Conservation (phyloP, 192 early-diverging fungal genomes). For the Pilaira anomala region DNA sequence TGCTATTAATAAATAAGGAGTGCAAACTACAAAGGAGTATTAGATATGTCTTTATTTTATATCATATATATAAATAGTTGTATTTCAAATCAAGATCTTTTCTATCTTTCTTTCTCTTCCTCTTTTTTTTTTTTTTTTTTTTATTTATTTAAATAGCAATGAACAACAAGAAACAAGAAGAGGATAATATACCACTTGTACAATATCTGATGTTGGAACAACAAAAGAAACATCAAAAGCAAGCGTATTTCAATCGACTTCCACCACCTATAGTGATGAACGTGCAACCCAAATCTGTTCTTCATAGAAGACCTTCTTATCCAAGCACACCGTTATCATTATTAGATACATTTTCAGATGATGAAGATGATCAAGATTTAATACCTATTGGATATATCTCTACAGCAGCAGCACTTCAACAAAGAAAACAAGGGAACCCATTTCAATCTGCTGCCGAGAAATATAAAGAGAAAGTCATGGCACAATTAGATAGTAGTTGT, state of each 20-base stretch:
- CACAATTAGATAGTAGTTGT: not conserved
- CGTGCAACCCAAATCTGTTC: not conserved
- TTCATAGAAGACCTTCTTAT: slow-evolving; percentile 7
- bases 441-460: slow-evolving; percentile 25
- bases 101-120: not conserved
- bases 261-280: not conserved
- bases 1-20: too few species aligned
- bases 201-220: not conserved
- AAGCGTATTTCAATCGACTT: not conserved
- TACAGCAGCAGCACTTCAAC: slow-evolving; percentile 11
- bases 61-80: too few species aligned
- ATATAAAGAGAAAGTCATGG: slow-evolving; percentile 26
- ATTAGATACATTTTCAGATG: slow-evolving; percentile 12
- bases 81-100: not conserved
- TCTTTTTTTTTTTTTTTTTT: slow-evolving; percentile 1
- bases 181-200: slow-evolving; percentile 7
- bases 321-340: slow-evolving; percentile 1
- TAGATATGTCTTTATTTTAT: too few species aligned
- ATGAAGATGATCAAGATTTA: slow-evolving; percentile 20
- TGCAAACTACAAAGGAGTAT: too few species aligned
- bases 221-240: too few species aligned
- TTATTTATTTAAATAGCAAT: not conserved
- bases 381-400: slow-evolving; percentile 9
- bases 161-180: not conserved
- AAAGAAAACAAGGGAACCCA: not conserved